phyloP scores from a whole-genome alignment of 768 basidiomycete species.

The Mycena belliarum region DNA sequence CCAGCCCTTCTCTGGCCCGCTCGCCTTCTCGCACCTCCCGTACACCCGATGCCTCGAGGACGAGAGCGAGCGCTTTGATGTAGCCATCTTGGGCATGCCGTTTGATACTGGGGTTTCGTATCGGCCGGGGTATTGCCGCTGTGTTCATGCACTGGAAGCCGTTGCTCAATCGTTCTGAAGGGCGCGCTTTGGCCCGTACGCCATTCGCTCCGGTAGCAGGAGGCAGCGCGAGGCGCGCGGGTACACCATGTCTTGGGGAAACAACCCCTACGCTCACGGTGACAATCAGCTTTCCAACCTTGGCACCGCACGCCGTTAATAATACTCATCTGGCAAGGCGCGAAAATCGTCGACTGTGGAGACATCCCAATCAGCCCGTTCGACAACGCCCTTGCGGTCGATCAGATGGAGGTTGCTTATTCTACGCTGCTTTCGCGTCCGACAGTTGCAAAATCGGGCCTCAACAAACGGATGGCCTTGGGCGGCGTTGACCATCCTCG shows the following conservation, averaged over 20 bases:
- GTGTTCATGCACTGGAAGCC: too few species aligned
- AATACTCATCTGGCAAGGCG: conserved; percentile 32
- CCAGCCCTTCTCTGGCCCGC: conserved; percentile 75
- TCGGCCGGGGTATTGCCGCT: conserved; percentile 40
- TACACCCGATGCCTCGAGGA: conserved; percentile 73
- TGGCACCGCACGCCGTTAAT: neutral
- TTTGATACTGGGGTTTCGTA: conserved; percentile 76
- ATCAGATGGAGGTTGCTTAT: conserved; percentile 88
- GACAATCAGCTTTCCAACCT: neutral
- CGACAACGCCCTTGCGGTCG: conserved; percentile 80
- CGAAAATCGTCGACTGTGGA: conserved; percentile 77
- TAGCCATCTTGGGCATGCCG: conserved; percentile 80
- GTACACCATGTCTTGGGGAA: conserved; percentile 73
- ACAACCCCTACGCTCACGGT: conserved; percentile 55
- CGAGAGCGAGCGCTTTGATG: conserved; percentile 55
- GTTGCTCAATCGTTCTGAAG: conserved; percentile 37
- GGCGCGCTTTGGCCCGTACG: conserved; percentile 86
- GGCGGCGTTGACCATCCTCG: conserved; percentile 72
- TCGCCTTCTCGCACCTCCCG: conserved; percentile 82
- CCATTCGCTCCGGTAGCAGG: conserved; percentile 78
- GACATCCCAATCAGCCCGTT: conserved; percentile 83
- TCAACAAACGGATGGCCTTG: conserved; percentile 47
- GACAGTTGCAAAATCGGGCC: conserved; percentile 32
- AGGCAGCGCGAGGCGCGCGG: conserved; percentile 58
- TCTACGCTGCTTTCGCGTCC: conserved; percentile 68